Evolutionary conservation across 768 basidiomycete genomes (phyloP).

Genomic region (Trametes meyenii): DNA sequence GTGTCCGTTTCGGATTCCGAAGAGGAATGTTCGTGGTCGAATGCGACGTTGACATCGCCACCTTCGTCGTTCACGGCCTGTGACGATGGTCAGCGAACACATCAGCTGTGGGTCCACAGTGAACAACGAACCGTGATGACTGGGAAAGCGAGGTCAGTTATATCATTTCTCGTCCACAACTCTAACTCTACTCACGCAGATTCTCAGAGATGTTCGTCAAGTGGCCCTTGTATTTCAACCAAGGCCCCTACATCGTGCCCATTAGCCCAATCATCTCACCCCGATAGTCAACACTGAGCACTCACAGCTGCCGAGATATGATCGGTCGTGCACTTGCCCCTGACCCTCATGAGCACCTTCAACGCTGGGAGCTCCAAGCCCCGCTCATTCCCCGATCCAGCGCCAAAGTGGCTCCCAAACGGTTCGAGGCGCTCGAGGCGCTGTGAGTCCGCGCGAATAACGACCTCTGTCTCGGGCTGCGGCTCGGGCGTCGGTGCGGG

Average conservation of each 20-base stretch:
- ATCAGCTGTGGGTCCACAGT: neutral
- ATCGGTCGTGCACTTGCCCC: conserved; percentile 99
- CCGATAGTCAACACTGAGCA: conserved; percentile 6
- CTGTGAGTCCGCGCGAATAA: conserved; percentile 78
- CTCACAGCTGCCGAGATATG: conserved; percentile 95
- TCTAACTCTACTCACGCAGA: conserved; percentile 58
- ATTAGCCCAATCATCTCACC: neutral
- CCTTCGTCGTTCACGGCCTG: conserved; percentile 94
- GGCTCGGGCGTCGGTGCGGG: conserved; percentile 76
- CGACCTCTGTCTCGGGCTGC: conserved; percentile 72
- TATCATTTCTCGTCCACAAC: no score
- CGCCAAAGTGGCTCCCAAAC: conserved; percentile 76
- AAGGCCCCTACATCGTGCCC: conserved; percentile 69
- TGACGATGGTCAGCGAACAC: neutral
- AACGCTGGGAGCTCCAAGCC: conserved; percentile 78
- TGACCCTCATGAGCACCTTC: conserved; percentile 85
- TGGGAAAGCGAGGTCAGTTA: conserved; percentile 32
- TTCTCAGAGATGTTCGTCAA: conserved; percentile 96
- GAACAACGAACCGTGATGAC: conserved; percentile 73
- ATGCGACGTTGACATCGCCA: conserved; percentile 89
- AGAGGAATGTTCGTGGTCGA: conserved; percentile 65
- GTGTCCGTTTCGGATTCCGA: conserved; percentile 62
- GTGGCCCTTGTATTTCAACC: conserved; percentile 99
- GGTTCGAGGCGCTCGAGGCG: conserved; percentile 87
- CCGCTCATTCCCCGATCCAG: conserved; percentile 45